phyloP scores from a whole-genome alignment of 495 filamentous ascomycete genomes.

The Hyaloscypha variabilis region DNA sequence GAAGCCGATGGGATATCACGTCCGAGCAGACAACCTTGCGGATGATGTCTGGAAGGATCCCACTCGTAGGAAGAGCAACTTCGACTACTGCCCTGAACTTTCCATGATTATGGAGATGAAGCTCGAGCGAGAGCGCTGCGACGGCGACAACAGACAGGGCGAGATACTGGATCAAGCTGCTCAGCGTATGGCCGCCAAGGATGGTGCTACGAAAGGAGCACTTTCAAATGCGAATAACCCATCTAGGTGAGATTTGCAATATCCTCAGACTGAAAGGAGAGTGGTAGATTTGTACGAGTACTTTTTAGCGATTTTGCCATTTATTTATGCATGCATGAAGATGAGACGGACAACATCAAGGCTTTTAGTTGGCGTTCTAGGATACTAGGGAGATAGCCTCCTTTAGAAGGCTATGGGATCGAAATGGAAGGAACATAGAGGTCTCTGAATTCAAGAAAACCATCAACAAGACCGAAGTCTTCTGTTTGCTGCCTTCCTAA shows the following conservation, averaged over 20 bases:
- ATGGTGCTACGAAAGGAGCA: background rate
- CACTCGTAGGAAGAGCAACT: constrained; percentile 40
- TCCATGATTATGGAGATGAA: constrained; percentile 53
- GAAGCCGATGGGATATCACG: constrained; percentile 52
- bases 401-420: background rate
- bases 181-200: background rate
- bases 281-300: constrained; percentile 13
- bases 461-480: too few relatives aligned
- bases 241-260: background rate
- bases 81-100: constrained; percentile 53
- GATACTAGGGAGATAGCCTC: background rate
- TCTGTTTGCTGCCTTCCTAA: too few relatives aligned
- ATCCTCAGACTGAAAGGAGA: background rate
- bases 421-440: background rate
- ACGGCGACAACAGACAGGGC: constrained; percentile 29
- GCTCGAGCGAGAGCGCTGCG: constrained; percentile 48
- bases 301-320: constrained; percentile 13
- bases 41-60: constrained; percentile 45
- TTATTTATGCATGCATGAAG: background rate
- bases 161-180: constrained; percentile 14
- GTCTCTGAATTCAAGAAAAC: background rate
- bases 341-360: background rate
- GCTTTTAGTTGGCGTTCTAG: background rate
- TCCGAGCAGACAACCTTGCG: constrained; percentile 40
- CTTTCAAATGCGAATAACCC: background rate